These are phyloP conservation scores for Penicillium decumbens DNA, from an alignment of 2,329 filamentous ascomycete species.

Conservation along the genomic window DNA sequence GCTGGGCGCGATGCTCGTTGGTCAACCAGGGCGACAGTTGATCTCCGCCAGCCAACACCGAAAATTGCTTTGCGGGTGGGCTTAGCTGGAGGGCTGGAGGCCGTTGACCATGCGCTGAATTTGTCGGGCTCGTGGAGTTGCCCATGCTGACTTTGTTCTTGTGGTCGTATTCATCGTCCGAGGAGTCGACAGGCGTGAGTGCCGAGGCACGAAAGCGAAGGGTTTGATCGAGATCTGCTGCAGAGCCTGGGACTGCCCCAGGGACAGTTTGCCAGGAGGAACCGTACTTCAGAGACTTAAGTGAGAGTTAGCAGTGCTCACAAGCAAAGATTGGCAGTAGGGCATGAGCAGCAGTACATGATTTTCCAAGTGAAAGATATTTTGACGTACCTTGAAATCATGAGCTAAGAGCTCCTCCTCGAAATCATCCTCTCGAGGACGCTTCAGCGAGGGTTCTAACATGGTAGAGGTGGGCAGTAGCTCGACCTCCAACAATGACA, in stretches of 20 bases:
- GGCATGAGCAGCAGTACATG: neutral
- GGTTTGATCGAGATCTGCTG: slow-evolving; percentile 17
- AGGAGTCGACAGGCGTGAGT: slow-evolving; percentile 37
- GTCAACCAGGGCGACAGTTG: slow-evolving; percentile 20
- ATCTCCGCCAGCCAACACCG: slow-evolving; percentile 9
- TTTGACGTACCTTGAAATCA: slow-evolving; percentile 2
- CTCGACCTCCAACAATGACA: too few species aligned
- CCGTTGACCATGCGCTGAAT: neutral
- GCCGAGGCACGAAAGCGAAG: slow-evolving; percentile 21
- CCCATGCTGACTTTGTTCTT: slow-evolving; percentile 22
- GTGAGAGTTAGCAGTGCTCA: neutral
- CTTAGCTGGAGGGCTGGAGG: slow-evolving; percentile 2
- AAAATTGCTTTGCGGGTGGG: neutral
- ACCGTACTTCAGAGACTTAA: slow-evolving; percentile 28
- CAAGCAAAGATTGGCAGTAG: neutral
- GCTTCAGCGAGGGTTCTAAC: slow-evolving; percentile 2
- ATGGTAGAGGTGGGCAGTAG: neutral
- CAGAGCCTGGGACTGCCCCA: slow-evolving; percentile 25
- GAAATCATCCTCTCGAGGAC: slow-evolving; percentile 4
- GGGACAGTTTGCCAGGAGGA: slow-evolving; percentile 8
- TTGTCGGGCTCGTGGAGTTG: slow-evolving; percentile 2
- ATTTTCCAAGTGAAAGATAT: neutral
- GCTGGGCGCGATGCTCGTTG: slow-evolving; percentile 18
- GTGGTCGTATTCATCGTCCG: slow-evolving; percentile 31
- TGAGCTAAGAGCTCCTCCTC: neutral